Conservation (phyloP, 306 rosid genomes). For the Inga oerstediana region DNA sequence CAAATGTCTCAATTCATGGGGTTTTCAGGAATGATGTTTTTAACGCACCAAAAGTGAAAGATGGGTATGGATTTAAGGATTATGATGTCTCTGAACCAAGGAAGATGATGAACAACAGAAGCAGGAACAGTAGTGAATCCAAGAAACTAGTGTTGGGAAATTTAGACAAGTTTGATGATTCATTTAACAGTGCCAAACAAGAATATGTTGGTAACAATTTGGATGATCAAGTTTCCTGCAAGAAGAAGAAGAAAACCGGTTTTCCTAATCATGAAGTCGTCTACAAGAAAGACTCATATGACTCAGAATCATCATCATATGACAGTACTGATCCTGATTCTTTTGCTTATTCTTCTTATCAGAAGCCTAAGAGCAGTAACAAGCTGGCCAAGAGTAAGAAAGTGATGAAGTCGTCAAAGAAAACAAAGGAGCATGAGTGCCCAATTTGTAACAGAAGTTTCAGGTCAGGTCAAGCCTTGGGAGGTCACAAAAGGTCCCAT, state of each 20-base stretch:
- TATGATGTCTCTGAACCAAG: not conserved
- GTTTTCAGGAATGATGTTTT: slow-evolving; percentile 39
- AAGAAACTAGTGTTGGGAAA: slow-evolving; percentile 44
- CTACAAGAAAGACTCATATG: slow-evolving; percentile 36
- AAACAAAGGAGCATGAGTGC: slow-evolving; percentile 76
- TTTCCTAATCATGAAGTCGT: slow-evolving; percentile 34
- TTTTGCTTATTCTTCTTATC: slow-evolving; percentile 37
- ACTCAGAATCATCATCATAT: slow-evolving; percentile 40
- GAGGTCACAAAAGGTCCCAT: slow-evolving; percentile 98
- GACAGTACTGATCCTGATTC: slow-evolving; percentile 59
- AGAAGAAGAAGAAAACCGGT: slow-evolving; percentile 29
- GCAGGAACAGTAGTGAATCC: slow-evolving; percentile 31
- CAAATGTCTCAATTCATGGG: slow-evolving; percentile 58
- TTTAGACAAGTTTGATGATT: slow-evolving; percentile 32
- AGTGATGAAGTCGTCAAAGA: slow-evolving; percentile 48
- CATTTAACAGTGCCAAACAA: slow-evolving; percentile 41
- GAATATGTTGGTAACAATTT: slow-evolving; percentile 44
- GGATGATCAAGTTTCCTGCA: slow-evolving; percentile 25
- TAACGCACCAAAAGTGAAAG: slow-evolving; percentile 46
- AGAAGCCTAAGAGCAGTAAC: slow-evolving; percentile 36
- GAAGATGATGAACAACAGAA: slow-evolving; percentile 28
- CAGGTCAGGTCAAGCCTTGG: slow-evolving; percentile 94
- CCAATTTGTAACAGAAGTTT: slow-evolving; percentile 79
- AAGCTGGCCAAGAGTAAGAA: slow-evolving; percentile 37
- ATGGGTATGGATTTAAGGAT: slow-evolving; percentile 44